Base-by-base conservation (phyloP, 108 stramenopile species). In the Thalassiosira profunda region DNA sequence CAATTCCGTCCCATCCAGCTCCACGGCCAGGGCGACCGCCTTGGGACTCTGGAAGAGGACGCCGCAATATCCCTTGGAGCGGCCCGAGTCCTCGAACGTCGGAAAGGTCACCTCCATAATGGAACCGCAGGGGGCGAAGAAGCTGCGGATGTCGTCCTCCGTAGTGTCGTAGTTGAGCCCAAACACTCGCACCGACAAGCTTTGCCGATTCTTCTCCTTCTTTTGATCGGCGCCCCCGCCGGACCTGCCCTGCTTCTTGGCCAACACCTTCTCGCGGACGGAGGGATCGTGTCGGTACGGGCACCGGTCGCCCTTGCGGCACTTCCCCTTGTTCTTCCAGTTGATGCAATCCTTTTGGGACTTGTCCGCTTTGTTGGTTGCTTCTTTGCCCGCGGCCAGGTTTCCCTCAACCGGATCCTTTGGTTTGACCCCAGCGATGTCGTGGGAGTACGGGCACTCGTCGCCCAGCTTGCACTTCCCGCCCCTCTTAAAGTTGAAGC, bases 261-360 rank as follows among this genome's bases (percentile, higher is more conserved):
- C 56, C 8, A 88, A 57, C 5, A 64, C 63, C 28, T 31, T 43
- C 26, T 79, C 67, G 5, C 72, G 85, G 4, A 91, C n/a, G 33
- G 59, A 42, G 56, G 70, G 60, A 30, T 86, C 86, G 49, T 91
- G 90, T 3, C 82, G 74, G 45, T 86, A 91, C 0, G 79, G 79
- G 30, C 90, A 91, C 11, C 56, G 75, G 37, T 85, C 74, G 6
- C 74, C 72, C 76, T 88, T 91, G 41, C 86, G 79, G 40, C 90
- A 91, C 55, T 88, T 91, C 17, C 90, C 90, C 60, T 91, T 91
- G 47, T 84, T 88, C 56, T 88, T 91, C 84, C 84, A 91, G 34
- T 85, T 87, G 76, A 91, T 91, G 65, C 90, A 91, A 46, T 88
- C 86, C 51, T 63, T 80, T 57, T 74, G 33, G 3, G 60, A 35